Base-by-base conservation (phyloP, 2,329 filamentous ascomycete species). In the Sphaerulina populicola region DNA sequence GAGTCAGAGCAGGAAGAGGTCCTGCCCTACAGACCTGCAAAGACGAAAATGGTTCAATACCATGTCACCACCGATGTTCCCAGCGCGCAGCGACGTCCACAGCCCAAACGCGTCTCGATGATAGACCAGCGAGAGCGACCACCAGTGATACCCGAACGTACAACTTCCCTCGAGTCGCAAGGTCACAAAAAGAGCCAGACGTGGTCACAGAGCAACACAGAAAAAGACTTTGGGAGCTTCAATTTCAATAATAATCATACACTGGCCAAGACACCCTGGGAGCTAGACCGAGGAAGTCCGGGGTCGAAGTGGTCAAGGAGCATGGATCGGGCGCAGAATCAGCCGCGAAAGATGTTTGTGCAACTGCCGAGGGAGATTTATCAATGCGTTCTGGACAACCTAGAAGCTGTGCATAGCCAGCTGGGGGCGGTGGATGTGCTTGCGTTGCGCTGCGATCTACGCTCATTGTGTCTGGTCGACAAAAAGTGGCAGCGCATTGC, bases 401-500 rank as follows among this genome's bases (percentile, higher is more conserved):
- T 81, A 35, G 70, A 76, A 48, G 59, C 63, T 7, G 57, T 76
- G 23, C 73, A 80, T 58, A 57, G 55, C 9, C 41, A 57, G 57
- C 36, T 42, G 23, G 30, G 56, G 3, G 58, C 61, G 18, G 69
- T 74, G 31, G 80, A 78, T 61, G 67, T 73, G 40, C 73, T 74
- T 47, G 79, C 77, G 58, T 77, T 76, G 54, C 69, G 79, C 56
- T 70, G 71, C 49, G 78, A 82, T 60, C 62, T 82, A 15, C 70
- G 72, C 56, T 72, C 72, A 43, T 66, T 81, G 29, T 72, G 75
- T 43, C 63, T 80, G 54, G 77, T 76, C 14, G 78, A 74, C 57
- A 76, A 75, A 47, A 66, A 71, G n/a, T 82, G 78, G 78, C 73
- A 78, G 57, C 73, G 71, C 55, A 71, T 72, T 11, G 76, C 77